Evolutionary conservation across 2,329 filamentous ascomycete species (phyloP), one percentile per base, ranked within the genome.

Genomic region (Phoma sp.): DNA sequence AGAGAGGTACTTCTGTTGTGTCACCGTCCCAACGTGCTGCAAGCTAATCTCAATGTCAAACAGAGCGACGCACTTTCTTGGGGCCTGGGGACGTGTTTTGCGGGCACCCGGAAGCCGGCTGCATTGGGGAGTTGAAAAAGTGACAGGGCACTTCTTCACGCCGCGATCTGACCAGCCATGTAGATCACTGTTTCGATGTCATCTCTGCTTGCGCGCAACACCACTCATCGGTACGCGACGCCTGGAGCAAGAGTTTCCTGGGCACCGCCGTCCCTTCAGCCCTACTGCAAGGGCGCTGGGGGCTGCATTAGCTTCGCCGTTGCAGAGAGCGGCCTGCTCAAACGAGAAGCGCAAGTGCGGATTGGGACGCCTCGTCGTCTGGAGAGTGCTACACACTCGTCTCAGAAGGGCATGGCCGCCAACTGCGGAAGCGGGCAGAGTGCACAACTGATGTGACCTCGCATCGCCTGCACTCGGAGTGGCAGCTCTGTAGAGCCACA

Each of bases 271-370:
- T 49, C 45, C 53, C 37, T 52, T 69, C 68, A 73, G 69, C 67
- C 68, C 60, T 72, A 66, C 69, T 70, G 69, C 67, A 73, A 72
- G 69, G 70, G 64, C 64, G 59, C 57, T 59, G 55, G 47, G 37
- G 60, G 60, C 57, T 66, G 62, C 61, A 63, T 60, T 58, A 48
- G 59, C 53, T 47, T 55, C 57, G 59, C 44, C 55, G 52, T 57
- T 53, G 60, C 45, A 47, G 58, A 50, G 56, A 64, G 49, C 39
- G 38, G 47, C 46, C 57, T 60, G 58, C 63, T 62, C 58, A 51
- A 60, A 59, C 55, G 55, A 63, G 60, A 64, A 58, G 63, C 58
- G 56, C 58, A 52, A 66, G 52, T 64, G 61, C 62, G 60, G 54
- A 52, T 47, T 42, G 55, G 58, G 59, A 66, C 66, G 70, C 61